Base-by-base conservation (phyloP, 768 basidiomycete species). In the Tylopilus plumbeoviolaceoides region DNA sequence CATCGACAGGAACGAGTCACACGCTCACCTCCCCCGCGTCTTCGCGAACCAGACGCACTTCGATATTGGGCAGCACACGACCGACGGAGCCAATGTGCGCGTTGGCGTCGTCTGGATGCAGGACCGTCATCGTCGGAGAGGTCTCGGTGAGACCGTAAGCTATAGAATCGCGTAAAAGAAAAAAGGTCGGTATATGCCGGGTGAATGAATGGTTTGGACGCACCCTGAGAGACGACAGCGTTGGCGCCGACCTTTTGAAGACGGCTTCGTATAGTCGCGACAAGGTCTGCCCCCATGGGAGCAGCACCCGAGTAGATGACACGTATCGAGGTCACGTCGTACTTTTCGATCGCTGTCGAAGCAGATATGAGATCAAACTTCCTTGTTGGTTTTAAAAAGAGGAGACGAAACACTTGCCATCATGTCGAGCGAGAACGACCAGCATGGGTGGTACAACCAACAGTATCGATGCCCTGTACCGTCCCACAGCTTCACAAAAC, bases 121-220 rank as follows among this genome's bases (percentile, higher is more conserved):
- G 73, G 3, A 87, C 56, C 56, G 84, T 82, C 0, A 83, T 77
- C 0, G 83, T 83, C 0, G 89, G 89, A 0, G 89, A 87, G 1
- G 89, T 91, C 69, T 93, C 91, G 1, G 90, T 92, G 18, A 92
- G 74, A 25, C 91, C 87, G 51, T 84, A 91, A 1, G 85, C 87
- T 84, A 58, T 23, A 44, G 11, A 33, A 30, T n/a, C 10, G 55
- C n/a, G 15, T 5, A 28, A 17, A 31, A 30, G 9, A 23, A 28
- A 35, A 28, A 9, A 12, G 17, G 20, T 40, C 7, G 12, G 5
- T 48, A 12, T 2, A 36, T 12, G 21, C 23, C 21, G 3, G 21
- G 7, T 1, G 25, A 23, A 3, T n/a, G 21, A 7, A 15, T 4
- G 14, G 18, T 28, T 33, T 18, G 14, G 33, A 50, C 63, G 10